Evolutionary conservation across 2,329 filamentous ascomycete species (phyloP).

Genomic region (Apiospora malaysiana): DNA sequence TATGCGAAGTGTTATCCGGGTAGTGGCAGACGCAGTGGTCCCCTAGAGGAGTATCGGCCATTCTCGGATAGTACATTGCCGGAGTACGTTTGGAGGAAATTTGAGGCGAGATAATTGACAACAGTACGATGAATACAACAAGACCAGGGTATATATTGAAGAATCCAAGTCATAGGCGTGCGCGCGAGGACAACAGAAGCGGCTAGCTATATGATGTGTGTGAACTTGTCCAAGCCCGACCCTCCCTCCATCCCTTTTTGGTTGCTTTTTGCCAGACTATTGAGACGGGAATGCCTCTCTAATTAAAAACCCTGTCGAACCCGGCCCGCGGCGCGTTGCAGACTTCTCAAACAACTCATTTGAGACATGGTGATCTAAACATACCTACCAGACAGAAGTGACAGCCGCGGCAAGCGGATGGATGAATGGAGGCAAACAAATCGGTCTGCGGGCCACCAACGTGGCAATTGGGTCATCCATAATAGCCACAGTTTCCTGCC

Average conservation of each 20-base stretch:
- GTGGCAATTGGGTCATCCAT: too few species aligned
- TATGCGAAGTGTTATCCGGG: neutral
- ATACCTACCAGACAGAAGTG: too few species aligned
- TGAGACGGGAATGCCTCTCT: neutral
- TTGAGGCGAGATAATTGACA: neutral
- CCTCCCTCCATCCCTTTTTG: neutral
- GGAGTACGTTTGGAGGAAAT: too few species aligned
- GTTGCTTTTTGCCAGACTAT: neutral
- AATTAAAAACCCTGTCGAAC: neutral
- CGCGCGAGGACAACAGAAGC: neutral
- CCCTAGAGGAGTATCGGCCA: neutral
- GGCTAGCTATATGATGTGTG: neutral
- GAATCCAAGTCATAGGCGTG: too few species aligned
- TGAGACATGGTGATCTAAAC: neutral
- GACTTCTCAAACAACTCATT: neutral
- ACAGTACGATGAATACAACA: too few species aligned
- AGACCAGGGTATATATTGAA: neutral
- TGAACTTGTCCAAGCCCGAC: neutral
- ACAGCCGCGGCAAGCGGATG: neutral
- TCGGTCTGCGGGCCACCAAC: neutral
- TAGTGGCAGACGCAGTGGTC: constrained; percentile 7
- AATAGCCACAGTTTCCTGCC: too few species aligned
- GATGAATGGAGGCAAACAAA: neutral
- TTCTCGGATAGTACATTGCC: neutral
- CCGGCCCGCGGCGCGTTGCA: neutral